Evolutionary conservation across 306 rosid species (phyloP).

Genomic region (Medicago ruthenica): DNA sequence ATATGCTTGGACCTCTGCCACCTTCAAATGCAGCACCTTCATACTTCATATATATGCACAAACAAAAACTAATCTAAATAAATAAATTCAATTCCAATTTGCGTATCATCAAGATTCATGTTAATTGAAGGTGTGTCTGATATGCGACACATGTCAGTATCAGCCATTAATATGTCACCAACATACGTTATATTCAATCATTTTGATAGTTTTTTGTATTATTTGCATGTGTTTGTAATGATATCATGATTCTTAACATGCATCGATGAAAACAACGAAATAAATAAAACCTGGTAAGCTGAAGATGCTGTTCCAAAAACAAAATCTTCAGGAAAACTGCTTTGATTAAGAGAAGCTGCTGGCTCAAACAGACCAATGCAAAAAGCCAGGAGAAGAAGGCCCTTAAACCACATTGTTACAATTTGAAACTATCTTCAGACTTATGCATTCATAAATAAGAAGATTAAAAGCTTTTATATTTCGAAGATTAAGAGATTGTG

Average conservation of each 20-base stretch:
- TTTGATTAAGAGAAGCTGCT: slow-evolving; percentile 42
- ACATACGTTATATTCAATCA: neutral
- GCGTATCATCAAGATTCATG: neutral
- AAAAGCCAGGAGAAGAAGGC: slow-evolving; percentile 15
- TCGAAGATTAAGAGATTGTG: neutral
- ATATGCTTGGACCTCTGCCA: slow-evolving; percentile 60
- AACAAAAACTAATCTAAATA: neutral
- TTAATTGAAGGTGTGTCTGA: neutral
- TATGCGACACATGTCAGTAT: too few species aligned
- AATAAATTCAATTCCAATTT: neutral
- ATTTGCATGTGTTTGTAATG: neutral
- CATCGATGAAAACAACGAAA: neutral
- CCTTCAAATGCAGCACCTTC: slow-evolving; percentile 62
- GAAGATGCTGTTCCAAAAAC: slow-evolving; percentile 55
- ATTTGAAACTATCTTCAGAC: slow-evolving; percentile 8
- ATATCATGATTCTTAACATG: too few species aligned
- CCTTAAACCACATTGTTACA: slow-evolving; percentile 25
- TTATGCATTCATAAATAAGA: neutral
- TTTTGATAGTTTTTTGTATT: neutral
- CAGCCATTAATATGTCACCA: too few species aligned
- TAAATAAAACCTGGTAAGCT: slow-evolving; percentile 51
- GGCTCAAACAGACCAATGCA: slow-evolving; percentile 14
- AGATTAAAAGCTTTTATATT: neutral
- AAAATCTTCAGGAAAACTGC: slow-evolving; percentile 47
- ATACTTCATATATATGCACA: slow-evolving; percentile 32